A percentile compares a stretch with the other conserved stretches of the same genome.
These are phyloP conservation scores for Penicillium bialowiezense DNA, from an alignment of 495 filamentous ascomycete genomes.

Conservation along the genomic window DNA sequence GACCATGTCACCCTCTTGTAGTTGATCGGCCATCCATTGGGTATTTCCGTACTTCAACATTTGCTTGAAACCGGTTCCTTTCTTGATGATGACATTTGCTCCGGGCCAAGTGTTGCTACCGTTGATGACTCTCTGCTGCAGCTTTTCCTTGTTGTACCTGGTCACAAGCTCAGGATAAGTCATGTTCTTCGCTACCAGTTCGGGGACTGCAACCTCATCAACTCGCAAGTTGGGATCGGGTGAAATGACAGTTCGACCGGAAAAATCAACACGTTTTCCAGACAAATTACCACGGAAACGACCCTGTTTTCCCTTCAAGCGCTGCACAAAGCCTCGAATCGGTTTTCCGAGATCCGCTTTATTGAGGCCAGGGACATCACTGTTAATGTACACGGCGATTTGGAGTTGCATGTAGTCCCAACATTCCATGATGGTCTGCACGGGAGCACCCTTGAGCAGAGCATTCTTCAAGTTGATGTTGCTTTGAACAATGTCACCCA, in stretches of 20 bases:
- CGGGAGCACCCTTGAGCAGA: constrained; percentile 72
- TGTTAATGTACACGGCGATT: constrained; percentile 96
- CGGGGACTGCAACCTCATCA: constrained; percentile 88
- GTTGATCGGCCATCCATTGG: constrained; percentile 61
- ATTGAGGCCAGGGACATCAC: constrained; percentile 86
- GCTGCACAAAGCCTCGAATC: constrained; percentile 89
- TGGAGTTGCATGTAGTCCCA: constrained; percentile 97
- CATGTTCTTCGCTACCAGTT: constrained; percentile 85
- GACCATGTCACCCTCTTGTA: constrained; percentile 82
- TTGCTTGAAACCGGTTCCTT: constrained; percentile 62
- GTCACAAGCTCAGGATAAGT: constrained; percentile 91
- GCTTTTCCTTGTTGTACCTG: constrained; percentile 76
- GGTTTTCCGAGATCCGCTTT: constrained; percentile 71
- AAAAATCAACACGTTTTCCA: constrained; percentile 98
- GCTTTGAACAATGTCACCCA: constrained; percentile 89
- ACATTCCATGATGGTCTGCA: constrained; percentile 92
- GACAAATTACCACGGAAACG: constrained; percentile 95
- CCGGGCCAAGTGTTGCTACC: constrained; percentile 80
- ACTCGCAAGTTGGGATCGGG: constrained; percentile 93
- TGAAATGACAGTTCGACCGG: constrained; percentile 94
- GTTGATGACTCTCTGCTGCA: constrained; percentile 66
- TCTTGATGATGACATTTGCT: constrained; percentile 78
- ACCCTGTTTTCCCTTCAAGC: constrained; percentile 94
- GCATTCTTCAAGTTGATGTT: constrained; percentile 79
- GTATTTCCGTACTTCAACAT: constrained; percentile 73